Evolutionary conservation across 1,139 yeast species (phyloP).

Genomic region (Hyphopichia khmerensis): DNA sequence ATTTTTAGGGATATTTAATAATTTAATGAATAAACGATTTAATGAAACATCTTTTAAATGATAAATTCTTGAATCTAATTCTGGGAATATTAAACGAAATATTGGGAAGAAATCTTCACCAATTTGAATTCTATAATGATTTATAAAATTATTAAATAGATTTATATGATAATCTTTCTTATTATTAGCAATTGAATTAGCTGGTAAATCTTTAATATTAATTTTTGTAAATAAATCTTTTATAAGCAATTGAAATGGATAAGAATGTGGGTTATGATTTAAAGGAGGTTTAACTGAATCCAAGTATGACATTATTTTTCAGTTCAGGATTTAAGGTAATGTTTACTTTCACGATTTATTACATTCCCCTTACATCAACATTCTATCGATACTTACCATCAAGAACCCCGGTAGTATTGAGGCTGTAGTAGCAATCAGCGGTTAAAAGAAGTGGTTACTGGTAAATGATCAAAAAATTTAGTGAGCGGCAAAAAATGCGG

Average conservation of each 20-base stretch:
- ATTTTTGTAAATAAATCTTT: conserved; percentile 30
- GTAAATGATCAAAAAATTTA: too few species aligned
- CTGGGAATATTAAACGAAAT: conserved; percentile 61
- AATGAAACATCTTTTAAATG: conserved; percentile 53
- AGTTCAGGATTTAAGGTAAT: too few species aligned
- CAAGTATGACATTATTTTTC: conserved; percentile 1
- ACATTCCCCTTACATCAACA: too few species aligned
- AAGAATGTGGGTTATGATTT: conserved; percentile 11
- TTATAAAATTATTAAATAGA: conserved; percentile 47
- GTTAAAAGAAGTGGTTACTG: too few species aligned
- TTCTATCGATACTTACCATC: too few species aligned
- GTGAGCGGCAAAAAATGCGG: too few species aligned
- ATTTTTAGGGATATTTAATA: conserved; percentile 34
- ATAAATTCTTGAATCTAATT: conserved; percentile 54
- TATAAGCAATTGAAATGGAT: conserved; percentile 29
- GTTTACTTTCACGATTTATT: too few species aligned
- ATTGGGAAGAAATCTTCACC: conserved; percentile 74
- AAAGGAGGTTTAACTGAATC: conserved; percentile 10
- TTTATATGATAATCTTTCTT: conserved; percentile 31
- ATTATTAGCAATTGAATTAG: conserved; percentile 15
- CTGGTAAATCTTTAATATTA: conserved; percentile 18
- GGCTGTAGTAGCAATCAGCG: too few species aligned
- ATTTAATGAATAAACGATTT: conserved; percentile 39
- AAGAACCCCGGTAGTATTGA: too few species aligned
- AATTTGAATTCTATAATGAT: conserved; percentile 60